A percentile compares a stretch with the other conserved stretches of the same genome.
Evolutionary conservation across 768 basidiomycete species (phyloP).

Genomic region (Tubosaeta sp.): DNA sequence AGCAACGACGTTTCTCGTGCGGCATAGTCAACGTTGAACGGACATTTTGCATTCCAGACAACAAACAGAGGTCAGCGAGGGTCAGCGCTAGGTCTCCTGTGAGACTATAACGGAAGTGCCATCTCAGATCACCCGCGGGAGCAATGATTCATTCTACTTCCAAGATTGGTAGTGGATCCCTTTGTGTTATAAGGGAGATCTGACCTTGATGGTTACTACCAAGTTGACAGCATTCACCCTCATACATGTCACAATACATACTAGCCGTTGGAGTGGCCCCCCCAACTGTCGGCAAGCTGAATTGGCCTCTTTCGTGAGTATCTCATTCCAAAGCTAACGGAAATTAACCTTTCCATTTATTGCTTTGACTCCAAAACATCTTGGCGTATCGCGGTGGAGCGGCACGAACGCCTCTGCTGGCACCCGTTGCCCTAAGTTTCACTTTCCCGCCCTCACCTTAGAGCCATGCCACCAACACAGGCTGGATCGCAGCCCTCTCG

Average conservation of each 20-base stretch:
- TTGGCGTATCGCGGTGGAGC: background rate
- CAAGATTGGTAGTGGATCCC: background rate
- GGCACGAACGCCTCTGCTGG: background rate
- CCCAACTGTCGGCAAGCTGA: background rate
- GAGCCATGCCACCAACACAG: constrained; percentile 16
- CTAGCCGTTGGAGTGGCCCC: background rate
- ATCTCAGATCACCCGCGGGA: too few relatives aligned
- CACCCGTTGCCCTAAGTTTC: background rate
- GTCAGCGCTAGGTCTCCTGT: too few relatives aligned
- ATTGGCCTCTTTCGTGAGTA: background rate
- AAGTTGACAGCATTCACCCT: background rate
- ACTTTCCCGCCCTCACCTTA: background rate
- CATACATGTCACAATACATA: background rate
- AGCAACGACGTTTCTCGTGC: background rate
- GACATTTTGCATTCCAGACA: background rate
- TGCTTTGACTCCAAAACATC: background rate
- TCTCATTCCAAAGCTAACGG: background rate
- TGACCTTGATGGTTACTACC: background rate
- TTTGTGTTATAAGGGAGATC: background rate
- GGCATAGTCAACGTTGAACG: background rate
- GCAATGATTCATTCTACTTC: too few relatives aligned
- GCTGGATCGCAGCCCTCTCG: background rate
- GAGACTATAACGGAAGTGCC: background rate
- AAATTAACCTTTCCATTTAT: background rate
- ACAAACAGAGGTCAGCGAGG: background rate